Conservation (phyloP, 2,329 filamentous ascomycete genomes). For the Xylaria sp. region DNA sequence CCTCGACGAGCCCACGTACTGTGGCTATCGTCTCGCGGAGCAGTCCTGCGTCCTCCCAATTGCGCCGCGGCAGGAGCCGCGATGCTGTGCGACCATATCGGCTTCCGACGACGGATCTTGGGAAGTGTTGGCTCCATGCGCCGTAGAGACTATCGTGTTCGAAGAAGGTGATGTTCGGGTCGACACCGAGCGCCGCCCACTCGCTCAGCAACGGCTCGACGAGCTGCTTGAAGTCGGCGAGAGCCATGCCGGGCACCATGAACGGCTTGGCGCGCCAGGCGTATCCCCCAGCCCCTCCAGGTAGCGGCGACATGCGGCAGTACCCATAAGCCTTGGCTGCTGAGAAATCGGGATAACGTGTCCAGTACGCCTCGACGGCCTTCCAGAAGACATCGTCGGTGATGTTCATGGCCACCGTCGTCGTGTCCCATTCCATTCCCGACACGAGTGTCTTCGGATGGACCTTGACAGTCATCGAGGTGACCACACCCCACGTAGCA, state of each 20-base stretch:
- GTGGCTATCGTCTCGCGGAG: background rate
- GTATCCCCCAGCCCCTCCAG: conserved; percentile 4
- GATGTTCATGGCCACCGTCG: conserved; percentile 21
- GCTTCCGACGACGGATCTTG: conserved; percentile 42
- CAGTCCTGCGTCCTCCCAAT: conserved; percentile 43
- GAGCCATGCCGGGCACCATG: conserved; percentile 44
- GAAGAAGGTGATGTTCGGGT: conserved; percentile 20
- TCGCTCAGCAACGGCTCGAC: conserved; percentile 38
- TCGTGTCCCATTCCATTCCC: conserved; percentile 38
- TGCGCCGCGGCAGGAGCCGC: conserved; percentile 48
- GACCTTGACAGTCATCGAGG: conserved; percentile 44
- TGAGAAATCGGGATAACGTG: background rate
- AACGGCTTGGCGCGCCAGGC: conserved; percentile 35
- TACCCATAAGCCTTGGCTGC: conserved; percentile 28
- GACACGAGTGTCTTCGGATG: conserved; percentile 42
- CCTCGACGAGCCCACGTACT: conserved; percentile 21
- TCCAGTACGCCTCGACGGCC: conserved; percentile 42
- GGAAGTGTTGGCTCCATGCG: conserved; percentile 45
- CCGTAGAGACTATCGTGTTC: conserved; percentile 39
- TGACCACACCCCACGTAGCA: background rate
- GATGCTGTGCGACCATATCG: conserved; percentile 42
- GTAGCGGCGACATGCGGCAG: conserved; percentile 26
- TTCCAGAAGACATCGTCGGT: conserved; percentile 35
- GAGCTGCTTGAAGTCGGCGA: conserved; percentile 42
- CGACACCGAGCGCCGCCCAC: conserved; percentile 7